Conservation (phyloP, 2,329 filamentous ascomycete genomes). For the Penicillium sp. region DNA sequence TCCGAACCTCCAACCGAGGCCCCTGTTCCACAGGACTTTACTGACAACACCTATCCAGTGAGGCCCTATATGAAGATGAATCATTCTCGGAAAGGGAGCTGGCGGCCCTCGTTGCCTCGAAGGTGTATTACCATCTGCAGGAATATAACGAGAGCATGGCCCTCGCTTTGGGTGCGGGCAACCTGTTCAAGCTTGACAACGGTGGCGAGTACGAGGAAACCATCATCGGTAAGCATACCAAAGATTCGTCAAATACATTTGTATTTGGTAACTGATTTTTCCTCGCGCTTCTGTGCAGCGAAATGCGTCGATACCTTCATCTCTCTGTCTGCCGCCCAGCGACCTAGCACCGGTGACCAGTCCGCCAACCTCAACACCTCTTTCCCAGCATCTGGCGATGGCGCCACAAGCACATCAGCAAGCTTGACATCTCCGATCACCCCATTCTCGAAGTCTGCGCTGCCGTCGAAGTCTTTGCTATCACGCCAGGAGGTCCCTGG, state of each 20-base stretch:
- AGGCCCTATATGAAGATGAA: constrained; percentile 96
- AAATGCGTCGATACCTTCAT: constrained; percentile 99
- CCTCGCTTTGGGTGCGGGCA: constrained; percentile 89
- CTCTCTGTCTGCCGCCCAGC: constrained; percentile 64
- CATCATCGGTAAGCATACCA: constrained; percentile 67
- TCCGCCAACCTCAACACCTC: constrained; percentile 73
- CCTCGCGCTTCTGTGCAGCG: constrained; percentile 48
- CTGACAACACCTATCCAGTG: constrained; percentile 54
- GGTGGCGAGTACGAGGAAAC: constrained; percentile 97
- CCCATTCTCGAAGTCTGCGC: constrained; percentile 87
- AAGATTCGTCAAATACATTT: not conserved
- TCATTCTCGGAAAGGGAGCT: constrained; percentile 90
- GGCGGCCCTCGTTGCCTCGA: constrained; percentile 88
- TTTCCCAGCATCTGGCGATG: constrained; percentile 66
- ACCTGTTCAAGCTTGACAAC: constrained; percentile 88
- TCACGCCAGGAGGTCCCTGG: constrained; percentile 69
- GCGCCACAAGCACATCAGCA: constrained; percentile 63
- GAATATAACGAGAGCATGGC: constrained; percentile 99
- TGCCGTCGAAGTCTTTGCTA: constrained; percentile 93
- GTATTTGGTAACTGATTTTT: constrained; percentile 10
- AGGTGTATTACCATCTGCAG: constrained; percentile 98
- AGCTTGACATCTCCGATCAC: constrained; percentile 81
- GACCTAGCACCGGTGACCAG: constrained; percentile 49
- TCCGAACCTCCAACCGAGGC: no score
- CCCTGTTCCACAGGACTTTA: constrained; percentile 12